Conservation (phyloP, 768 basidiomycete species). For the Porphyrellus cyaneotinctus region DNA sequence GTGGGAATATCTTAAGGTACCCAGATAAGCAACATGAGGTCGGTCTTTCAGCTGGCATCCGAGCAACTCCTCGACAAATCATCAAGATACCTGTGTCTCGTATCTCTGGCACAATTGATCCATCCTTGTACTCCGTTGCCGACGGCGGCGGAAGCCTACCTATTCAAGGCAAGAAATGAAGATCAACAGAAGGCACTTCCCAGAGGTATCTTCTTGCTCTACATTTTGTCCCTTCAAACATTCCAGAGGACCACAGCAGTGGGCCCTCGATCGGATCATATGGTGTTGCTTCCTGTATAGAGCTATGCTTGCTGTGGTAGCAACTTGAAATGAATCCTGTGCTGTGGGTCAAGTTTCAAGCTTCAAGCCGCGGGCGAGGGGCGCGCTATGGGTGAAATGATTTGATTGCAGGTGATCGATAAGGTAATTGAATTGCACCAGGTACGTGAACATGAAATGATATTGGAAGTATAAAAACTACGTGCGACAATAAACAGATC, state of each 20-base stretch:
- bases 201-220: neutral
- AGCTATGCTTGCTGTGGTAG: slow-evolving; percentile 17
- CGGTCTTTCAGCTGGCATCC: too few species aligned
- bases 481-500: neutral
- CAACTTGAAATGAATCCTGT: neutral
- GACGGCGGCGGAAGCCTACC: neutral
- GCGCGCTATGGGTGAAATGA: too few species aligned
- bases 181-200: too few species aligned
- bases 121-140: neutral
- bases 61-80: neutral
- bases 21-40: too few species aligned
- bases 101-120: neutral
- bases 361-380: neutral
- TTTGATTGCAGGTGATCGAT: neutral
- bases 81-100: neutral
- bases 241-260: neutral
- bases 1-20: too few species aligned
- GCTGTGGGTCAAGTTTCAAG: slow-evolving; percentile 20
- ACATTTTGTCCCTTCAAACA: neutral
- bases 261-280: neutral
- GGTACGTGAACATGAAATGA: neutral
- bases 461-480: neutral
- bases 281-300: slow-evolving; percentile 18
- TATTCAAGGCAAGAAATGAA: slow-evolving; percentile 1
- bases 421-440: neutral